A percentile compares a stretch with the other conserved stretches of the same genome.
Conservation (phyloP, 257 asterid species). For the Paraleonurus japonicus region DNA sequence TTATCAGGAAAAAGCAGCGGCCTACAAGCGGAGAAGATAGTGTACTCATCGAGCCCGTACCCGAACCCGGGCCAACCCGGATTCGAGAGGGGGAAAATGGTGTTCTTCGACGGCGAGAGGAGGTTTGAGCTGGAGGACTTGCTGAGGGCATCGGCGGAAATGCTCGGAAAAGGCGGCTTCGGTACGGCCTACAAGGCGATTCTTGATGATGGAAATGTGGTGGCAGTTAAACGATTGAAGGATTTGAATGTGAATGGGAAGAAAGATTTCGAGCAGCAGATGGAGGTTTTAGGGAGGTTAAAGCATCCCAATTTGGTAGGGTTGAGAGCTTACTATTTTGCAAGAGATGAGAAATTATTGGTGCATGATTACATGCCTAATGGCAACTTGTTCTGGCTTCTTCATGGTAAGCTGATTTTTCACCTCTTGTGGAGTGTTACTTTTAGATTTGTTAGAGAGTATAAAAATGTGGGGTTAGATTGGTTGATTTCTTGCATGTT, state of each 20-base stretch:
- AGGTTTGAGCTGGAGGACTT: constrained; percentile 90
- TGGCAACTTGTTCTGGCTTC: constrained; percentile 93
- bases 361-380: constrained; percentile 84
- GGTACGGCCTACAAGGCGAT: constrained; percentile 92
- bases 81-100: constrained; percentile 74
- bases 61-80: constrained; percentile 53
- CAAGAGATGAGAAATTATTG: constrained; percentile 83
- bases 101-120: constrained; percentile 79
- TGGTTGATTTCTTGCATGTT: neutral
- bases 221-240: constrained; percentile 90
- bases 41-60: constrained; percentile 79
- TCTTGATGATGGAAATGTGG: constrained; percentile 83
- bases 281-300: constrained; percentile 82
- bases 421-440: neutral
- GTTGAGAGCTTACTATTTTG: constrained; percentile 81
- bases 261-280: constrained; percentile 87
- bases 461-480: neutral
- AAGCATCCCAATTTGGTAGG: constrained; percentile 76
- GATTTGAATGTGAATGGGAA: constrained; percentile 61
- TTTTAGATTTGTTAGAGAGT: neutral
- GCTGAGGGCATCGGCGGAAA: constrained; percentile 91
- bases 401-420: constrained; percentile 63
- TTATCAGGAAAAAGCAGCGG: constrained; percentile 32
- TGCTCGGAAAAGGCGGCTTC: constrained; percentile 90
- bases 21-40: constrained; percentile 54